Base-by-base conservation (phyloP, 2,329 filamentous ascomycete genomes). In the Penicillium sp. region DNA sequence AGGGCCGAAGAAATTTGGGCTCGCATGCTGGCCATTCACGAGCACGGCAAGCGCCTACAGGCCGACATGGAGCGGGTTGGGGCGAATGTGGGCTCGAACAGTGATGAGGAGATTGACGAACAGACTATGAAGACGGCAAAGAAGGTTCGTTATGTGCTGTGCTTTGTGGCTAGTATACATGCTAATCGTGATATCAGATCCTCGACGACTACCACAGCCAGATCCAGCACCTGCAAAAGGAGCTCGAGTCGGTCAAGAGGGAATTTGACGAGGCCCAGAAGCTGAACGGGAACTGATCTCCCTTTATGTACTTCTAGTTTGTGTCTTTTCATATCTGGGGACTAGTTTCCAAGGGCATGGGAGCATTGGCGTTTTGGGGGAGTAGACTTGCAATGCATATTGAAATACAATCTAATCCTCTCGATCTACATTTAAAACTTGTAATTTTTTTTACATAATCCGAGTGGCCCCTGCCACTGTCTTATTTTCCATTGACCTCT, bases 1-100 rank as follows among this genome's bases (percentile, higher is more conserved):
- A 73, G 84, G 18, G 81, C 81, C 52, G 84, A 87, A 65, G 84
- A 87, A 68, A 83, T 87, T 49, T 87, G 84, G 84, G 84, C 84
- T 24, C 75, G 84, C 32, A 85, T 87, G 84, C 77, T 85, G 41
- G 79, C 80, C 7, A 78, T 87, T 46, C 74, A 83, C 49, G 83
- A 86, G 63, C 74, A 83, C 48, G 80, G 81, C 40, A 79, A 80
- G 61, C 78, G 80, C 62, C 65, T 87, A 49, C 82, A 86, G 60
- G 73, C 76, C 54, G 84, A 87, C 68, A 79, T 84, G 50, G 83
- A 85, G 65, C 78, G 77, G 65, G 68, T 82, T 42, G 83, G 81
- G 1, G 61, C 67, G 37, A 64, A 63, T 21, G 57, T 64, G 30
- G 64, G 64, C 20, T 68, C 72, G 26, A 73, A 78, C 51, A 70